phyloP scores from a whole-genome alignment of 164 flowering plant species.

The Umbilicus rupestris region DNA sequence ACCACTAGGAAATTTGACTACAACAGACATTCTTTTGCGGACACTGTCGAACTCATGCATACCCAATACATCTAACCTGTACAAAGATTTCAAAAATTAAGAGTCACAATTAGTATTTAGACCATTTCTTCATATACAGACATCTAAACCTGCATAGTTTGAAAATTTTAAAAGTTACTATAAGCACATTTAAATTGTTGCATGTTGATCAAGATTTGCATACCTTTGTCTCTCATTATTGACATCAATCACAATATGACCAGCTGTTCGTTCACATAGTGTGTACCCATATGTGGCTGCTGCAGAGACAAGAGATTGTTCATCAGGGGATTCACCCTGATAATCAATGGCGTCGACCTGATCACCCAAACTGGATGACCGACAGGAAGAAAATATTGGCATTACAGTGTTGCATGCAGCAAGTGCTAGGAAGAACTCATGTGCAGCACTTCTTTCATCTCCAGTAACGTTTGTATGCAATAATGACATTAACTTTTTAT shows the following conservation, averaged over 20 bases:
- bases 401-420: slow-evolving; percentile 97
- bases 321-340: slow-evolving; percentile 99
- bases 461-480: slow-evolving; percentile 30
- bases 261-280: slow-evolving; percentile 89
- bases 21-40: slow-evolving; percentile 95
- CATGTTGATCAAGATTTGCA: neutral
- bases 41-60: slow-evolving; percentile 99
- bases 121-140: neutral
- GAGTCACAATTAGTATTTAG: neutral
- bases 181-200: neutral
- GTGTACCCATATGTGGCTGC: slow-evolving; percentile 93
- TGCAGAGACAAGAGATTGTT: slow-evolving; percentile 94
- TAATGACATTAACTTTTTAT: slow-evolving; percentile 43
- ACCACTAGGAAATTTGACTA: slow-evolving; percentile 73
- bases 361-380: slow-evolving; percentile 45
- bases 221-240: slow-evolving; percentile 60
- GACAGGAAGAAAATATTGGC: slow-evolving; percentile 33
- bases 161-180: neutral
- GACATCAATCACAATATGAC: slow-evolving; percentile 73
- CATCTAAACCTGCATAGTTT: too few species aligned
- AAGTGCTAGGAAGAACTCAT: slow-evolving; percentile 81
- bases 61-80: slow-evolving; percentile 95
- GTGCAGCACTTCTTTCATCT: slow-evolving; percentile 35
- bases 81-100: neutral
- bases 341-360: slow-evolving; percentile 54